Conservation (phyloP, 371 early-diverging fungal genomes). For the Sporodiniella umbellata region DNA sequence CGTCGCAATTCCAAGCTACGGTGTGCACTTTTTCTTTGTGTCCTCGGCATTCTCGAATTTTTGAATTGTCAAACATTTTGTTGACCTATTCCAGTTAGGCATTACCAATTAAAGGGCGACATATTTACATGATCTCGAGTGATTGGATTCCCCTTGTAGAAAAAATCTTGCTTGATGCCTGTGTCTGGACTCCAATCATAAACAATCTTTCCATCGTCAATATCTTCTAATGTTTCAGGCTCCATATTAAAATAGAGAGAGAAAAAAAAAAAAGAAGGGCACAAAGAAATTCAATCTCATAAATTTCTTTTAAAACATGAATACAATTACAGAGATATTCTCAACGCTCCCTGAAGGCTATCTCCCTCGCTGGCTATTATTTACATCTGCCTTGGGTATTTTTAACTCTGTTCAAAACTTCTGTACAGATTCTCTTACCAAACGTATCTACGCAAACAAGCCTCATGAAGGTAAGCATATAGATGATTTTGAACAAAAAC, state of each 20-base stretch:
- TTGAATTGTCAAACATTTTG: conserved; percentile 33
- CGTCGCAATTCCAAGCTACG: conserved; percentile 67
- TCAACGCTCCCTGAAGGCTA: conserved; percentile 56
- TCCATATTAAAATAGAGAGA: background rate
- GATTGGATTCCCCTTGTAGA: conserved; percentile 26
- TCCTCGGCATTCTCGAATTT: conserved; percentile 50
- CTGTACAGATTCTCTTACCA: conserved; percentile 60
- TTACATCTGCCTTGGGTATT: conserved; percentile 67
- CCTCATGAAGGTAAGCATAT: conserved; percentile 62
- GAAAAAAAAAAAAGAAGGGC: background rate
- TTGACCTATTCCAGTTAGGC: conserved; percentile 11
- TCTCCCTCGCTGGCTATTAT: conserved; percentile 66
- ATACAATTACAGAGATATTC: conserved; percentile 30
- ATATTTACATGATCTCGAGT: conserved; percentile 30
- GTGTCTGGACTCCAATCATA: conserved; percentile 44
- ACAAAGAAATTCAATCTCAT: background rate
- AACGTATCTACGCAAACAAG: conserved; percentile 65
- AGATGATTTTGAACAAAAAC: no score
- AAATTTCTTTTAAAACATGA: background rate
- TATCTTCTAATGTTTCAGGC: conserved; percentile 2
- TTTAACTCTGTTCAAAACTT: conserved; percentile 78
- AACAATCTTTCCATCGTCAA: conserved; percentile 19
- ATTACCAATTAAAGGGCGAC: no score
- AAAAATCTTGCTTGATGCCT: conserved; percentile 27
- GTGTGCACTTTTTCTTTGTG: conserved; percentile 64